Evolutionary conservation across 768 basidiomycete genomes (phyloP).

Genomic region (Podaxis sp.): DNA sequence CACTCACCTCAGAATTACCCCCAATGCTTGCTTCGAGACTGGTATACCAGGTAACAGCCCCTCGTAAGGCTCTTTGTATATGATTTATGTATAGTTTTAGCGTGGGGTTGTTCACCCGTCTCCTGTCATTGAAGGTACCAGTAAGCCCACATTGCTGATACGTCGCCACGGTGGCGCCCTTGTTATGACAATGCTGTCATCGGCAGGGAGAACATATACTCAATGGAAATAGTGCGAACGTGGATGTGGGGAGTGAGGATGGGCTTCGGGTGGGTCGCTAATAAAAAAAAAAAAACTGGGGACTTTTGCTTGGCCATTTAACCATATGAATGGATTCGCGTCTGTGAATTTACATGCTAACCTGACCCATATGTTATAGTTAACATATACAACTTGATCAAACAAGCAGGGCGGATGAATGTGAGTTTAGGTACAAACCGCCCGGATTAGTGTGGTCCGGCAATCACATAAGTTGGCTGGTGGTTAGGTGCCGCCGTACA

Average conservation of each 20-base stretch:
- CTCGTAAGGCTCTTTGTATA: not conserved
- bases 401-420: too few relatives aligned
- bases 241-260: not conserved
- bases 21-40: constrained; percentile 15
- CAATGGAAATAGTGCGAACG: not conserved
- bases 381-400: too few relatives aligned
- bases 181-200: not conserved
- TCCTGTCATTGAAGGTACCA: not conserved
- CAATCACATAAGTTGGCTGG: constrained; percentile 46
- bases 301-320: not conserved
- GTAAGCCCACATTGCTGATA: not conserved
- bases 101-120: not conserved
- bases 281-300: not conserved
- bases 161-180: not conserved
- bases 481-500: constrained; percentile 50
- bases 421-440: too few relatives aligned
- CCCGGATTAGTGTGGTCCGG: too few relatives aligned
- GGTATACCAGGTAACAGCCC: constrained; percentile 14
- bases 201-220: not conserved
- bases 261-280: not conserved
- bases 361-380: too few relatives aligned
- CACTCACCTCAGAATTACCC: constrained; percentile 17
- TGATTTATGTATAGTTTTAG: not conserved
- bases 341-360: too few relatives aligned
- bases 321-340: too few relatives aligned